These are phyloP conservation scores for Solanum chaucha DNA, from an alignment of 257 asterid genomes.

Conservation along the genomic window DNA sequence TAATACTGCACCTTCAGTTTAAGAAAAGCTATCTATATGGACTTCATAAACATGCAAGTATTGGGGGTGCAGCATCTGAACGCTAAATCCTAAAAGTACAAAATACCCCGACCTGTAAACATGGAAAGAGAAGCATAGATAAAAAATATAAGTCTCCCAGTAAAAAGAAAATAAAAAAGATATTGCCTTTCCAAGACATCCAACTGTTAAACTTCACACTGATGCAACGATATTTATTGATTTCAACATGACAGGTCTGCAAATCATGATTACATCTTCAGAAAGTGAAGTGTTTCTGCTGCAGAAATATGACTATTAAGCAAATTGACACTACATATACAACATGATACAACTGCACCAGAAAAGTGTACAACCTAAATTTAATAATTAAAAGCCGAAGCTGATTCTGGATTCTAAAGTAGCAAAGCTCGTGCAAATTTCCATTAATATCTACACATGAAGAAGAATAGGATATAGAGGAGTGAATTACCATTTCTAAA, in stretches of 20 bases:
- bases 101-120: not conserved
- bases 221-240: not conserved
- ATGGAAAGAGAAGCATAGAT: not conserved
- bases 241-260: not conserved
- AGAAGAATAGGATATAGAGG: conserved; percentile 7
- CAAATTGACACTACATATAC: not conserved
- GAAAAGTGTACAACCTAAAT: not conserved
- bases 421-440: conserved; percentile 9
- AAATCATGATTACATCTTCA: not conserved
- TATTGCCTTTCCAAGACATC: not conserved
- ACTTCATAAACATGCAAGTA: not conserved
- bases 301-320: conserved; percentile 1
- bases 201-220: not conserved
- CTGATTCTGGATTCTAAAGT: conserved; percentile 13
- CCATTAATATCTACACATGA: conserved; percentile 18
- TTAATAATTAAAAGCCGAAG: not conserved
- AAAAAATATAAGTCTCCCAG: not conserved
- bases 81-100: not conserved
- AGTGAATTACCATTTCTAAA: not conserved
- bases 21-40: not conserved
- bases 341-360: conserved; percentile 3
- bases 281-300: not conserved
- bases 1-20: not conserved
- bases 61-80: not conserved
- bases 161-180: not conserved